phyloP scores from a whole-genome alignment of 169 alveolate genomes.

The Plasmodium inui region DNA sequence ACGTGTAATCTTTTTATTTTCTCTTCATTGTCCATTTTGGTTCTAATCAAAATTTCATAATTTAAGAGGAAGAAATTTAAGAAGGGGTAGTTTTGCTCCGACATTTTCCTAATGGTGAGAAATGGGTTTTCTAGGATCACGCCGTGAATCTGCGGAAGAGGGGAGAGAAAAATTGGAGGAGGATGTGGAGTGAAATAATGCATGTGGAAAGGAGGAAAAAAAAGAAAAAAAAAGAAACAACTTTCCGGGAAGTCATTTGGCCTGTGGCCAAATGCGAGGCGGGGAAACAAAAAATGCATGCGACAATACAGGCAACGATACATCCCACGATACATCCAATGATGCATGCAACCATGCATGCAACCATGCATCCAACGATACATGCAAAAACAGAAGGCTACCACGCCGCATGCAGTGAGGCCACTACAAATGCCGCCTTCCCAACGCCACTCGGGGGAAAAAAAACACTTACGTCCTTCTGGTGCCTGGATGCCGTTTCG shows the following conservation, averaged over 20 bases:
- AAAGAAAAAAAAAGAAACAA: neutral
- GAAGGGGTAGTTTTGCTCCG: neutral
- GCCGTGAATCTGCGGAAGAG: slow-evolving; percentile 13
- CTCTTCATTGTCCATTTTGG: slow-evolving; percentile 45
- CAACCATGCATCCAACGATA: no score
- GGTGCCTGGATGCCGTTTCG: slow-evolving; percentile 29
- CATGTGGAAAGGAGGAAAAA: neutral
- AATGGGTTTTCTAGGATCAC: slow-evolving; percentile 49
- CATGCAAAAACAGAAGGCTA: no score
- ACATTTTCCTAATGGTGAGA: slow-evolving; percentile 24
- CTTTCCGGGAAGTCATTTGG: neutral
- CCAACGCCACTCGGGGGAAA: neutral
- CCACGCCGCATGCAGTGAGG: neutral
- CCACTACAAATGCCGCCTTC: neutral
- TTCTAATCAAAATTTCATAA: slow-evolving; percentile 34
- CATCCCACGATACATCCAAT: no score
- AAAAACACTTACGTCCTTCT: slow-evolving; percentile 15
- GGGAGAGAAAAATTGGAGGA: neutral
- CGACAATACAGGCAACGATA: no score
- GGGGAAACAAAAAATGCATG: no score
- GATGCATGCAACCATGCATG: no score
- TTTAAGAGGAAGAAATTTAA: slow-evolving; percentile 5
- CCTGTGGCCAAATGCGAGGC: neutral
- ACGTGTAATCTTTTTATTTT: slow-evolving; percentile 20
- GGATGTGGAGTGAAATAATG: neutral